Conservation (phyloP, 2,329 filamentous ascomycete genomes). For the Cladosporium sphaerospermum region DNA sequence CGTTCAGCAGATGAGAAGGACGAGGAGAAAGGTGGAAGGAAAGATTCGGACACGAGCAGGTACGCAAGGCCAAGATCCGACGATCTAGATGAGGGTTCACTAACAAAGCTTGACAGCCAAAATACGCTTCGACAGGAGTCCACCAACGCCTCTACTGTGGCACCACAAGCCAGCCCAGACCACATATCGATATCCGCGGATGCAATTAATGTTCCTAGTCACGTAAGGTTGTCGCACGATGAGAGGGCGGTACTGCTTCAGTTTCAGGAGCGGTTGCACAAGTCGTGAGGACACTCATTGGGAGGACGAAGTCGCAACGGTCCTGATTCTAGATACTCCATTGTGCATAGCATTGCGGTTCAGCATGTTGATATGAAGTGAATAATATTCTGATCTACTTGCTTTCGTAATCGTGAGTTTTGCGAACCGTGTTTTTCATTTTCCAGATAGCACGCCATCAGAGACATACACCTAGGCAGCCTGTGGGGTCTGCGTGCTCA, state of each 20-base stretch:
- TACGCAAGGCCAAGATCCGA: neutral
- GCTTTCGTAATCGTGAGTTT: too few relatives aligned
- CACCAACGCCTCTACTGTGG: neutral
- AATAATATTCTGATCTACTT: too few relatives aligned
- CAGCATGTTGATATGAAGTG: too few relatives aligned
- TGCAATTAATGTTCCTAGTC: neutral
- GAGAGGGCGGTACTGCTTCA: neutral
- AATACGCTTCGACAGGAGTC: conserved; percentile 4
- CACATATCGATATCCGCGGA: conserved; percentile 2
- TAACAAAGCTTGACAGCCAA: neutral
- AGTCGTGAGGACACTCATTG: neutral
- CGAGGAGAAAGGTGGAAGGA: conserved; percentile 12
- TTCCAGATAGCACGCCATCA: too few relatives aligned
- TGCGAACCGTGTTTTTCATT: too few relatives aligned
- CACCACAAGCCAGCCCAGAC: neutral
- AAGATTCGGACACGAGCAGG: conserved; percentile 17
- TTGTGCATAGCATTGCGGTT: too few relatives aligned
- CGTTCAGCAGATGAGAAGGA: conserved; percentile 15
- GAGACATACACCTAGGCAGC: conserved; percentile 14
- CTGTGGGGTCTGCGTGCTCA: conserved; percentile 34
- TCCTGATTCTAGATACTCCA: too few relatives aligned
- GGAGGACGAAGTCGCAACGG: too few relatives aligned
- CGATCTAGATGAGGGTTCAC: neutral
- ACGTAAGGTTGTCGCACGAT: conserved; percentile 1
- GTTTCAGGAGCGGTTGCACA: conserved; percentile 10